Evolutionary conservation across 345 rosid genomes (phyloP).

Genomic region (Diplotaxis tenuifolia): DNA sequence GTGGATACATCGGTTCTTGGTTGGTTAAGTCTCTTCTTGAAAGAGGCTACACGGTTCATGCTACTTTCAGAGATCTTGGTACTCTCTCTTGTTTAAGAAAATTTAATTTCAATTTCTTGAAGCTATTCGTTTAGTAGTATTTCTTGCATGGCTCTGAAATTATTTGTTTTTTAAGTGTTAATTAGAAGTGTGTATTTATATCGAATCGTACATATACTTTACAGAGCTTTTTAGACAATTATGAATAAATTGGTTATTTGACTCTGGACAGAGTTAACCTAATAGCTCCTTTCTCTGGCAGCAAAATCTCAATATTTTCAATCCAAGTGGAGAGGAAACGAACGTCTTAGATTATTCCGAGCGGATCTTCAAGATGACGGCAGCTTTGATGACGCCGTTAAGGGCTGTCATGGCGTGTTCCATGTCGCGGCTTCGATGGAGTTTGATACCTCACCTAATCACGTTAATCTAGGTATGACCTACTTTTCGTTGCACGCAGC

Average conservation of each 20-base stretch:
- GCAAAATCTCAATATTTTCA: conserved; percentile 46
- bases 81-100: not conserved
- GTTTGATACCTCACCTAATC: conserved; percentile 38
- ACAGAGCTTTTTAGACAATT: not conserved
- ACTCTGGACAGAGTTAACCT: not conserved
- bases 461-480: conserved; percentile 42
- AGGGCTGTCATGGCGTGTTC: conserved; percentile 73
- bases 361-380: conserved; percentile 73
- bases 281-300: conserved; percentile 31
- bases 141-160: not conserved
- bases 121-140: not conserved
- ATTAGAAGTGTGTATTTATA: not conserved
- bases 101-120: not conserved
- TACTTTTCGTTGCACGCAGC: not conserved
- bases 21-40: conserved; percentile 68
- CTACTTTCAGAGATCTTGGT: conserved; percentile 71
- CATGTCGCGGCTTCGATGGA: conserved; percentile 91
- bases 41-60: conserved; percentile 63
- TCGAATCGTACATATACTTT: not conserved
- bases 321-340: conserved; percentile 44
- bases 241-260: not conserved
- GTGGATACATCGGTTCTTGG: conserved; percentile 79
- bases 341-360: conserved; percentile 59
- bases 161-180: not conserved
- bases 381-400: conserved; percentile 75